A percentile compares a stretch with the other conserved stretches of the same genome.
phyloP scores from a whole-genome alignment of 176 grass and related monocot genomes.

The Tuctoria greenei region DNA sequence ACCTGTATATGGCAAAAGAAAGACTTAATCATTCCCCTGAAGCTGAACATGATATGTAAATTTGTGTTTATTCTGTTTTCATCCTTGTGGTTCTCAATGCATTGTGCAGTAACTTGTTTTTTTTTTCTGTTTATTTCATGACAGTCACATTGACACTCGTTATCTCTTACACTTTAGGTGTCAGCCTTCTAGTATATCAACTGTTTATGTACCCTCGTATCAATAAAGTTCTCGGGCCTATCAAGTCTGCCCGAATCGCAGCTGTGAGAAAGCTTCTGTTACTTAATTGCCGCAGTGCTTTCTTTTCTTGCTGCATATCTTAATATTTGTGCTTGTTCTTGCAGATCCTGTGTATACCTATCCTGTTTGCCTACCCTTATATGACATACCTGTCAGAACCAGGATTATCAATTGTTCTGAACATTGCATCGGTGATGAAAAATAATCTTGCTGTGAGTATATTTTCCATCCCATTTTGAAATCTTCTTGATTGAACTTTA shows the following conservation, averaged over 20 bases:
- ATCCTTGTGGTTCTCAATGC: conserved; percentile 1
- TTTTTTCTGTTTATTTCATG: neutral
- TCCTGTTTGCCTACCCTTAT: conserved; percentile 65
- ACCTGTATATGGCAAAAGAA: neutral
- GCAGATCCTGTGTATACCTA: conserved; percentile 56
- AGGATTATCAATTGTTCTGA: conserved; percentile 49
- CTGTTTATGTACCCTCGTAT: conserved; percentile 63
- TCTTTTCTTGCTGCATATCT: conserved; percentile 23
- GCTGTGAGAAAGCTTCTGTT: conserved; percentile 46
- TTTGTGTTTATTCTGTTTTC: neutral
- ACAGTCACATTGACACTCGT: neutral
- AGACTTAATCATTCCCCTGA: neutral
- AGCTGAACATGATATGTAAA: neutral
- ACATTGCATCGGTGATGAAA: conserved; percentile 53
- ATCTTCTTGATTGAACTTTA: neutral
- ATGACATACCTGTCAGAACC: conserved; percentile 58
- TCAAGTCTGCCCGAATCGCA: conserved; percentile 51
- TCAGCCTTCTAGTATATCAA: conserved; percentile 66
- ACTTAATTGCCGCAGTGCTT: neutral
- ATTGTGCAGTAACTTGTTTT: neutral
- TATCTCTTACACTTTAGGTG: conserved; percentile 48
- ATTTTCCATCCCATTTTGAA: neutral
- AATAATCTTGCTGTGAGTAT: conserved; percentile 52
- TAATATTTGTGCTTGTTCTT: neutral
- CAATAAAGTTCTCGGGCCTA: conserved; percentile 52